Evolutionary conservation across 75 land plant species (phyloP), one percentile per base, ranked within the genome.

Genomic region (Chamaecyparis obtusa): DNA sequence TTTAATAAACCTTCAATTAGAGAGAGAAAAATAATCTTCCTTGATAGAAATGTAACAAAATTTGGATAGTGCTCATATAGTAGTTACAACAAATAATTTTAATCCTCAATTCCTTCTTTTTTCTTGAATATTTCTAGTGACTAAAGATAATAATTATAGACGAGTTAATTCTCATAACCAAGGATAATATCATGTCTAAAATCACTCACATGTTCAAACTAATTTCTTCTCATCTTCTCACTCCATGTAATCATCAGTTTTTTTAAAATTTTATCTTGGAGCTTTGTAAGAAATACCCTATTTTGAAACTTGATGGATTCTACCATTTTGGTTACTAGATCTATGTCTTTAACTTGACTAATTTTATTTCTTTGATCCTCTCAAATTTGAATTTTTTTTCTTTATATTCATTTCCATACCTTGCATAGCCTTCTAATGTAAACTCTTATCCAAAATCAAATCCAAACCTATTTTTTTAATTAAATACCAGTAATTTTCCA

Each of bases 361-460:
- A 24, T 9, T 79, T 46, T 79, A 46, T 7, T 41, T 79, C 82
- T 79, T 79, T 46, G 46, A 79, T 79, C 44, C 48, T 75, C 37
- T 35, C 3, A 17, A 75, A 14, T n/a, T n/a, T n/a, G n/a, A n/a
- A n/a, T n/a, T n/a, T n/a, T n/a, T n/a, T n/a, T 67, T 85, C 84
- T 88, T 93, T 93, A 87, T 96, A 96, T 72, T 93, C 95, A 90
- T 98, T 86, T 19, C 96, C 99, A 92, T 94, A 94, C 67, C 89
- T 95, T 86, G 95, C 89, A 86, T 96, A 98, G 11, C 88, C 88
- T 83, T 94, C 91, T 44, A 95, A 71, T 49, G 95, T 91, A 80
- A 94, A 94, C 39, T 88, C 87, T 86, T 91, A 93, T 21, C 99
- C 99, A 81, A 91, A 92, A 90, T 94, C 94, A 88, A 94, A 95